A percentile compares a stretch with the other conserved stretches of the same genome.
phyloP scores from a whole-genome alignment of 2,329 filamentous ascomycete genomes.

The Claviceps africana region DNA sequence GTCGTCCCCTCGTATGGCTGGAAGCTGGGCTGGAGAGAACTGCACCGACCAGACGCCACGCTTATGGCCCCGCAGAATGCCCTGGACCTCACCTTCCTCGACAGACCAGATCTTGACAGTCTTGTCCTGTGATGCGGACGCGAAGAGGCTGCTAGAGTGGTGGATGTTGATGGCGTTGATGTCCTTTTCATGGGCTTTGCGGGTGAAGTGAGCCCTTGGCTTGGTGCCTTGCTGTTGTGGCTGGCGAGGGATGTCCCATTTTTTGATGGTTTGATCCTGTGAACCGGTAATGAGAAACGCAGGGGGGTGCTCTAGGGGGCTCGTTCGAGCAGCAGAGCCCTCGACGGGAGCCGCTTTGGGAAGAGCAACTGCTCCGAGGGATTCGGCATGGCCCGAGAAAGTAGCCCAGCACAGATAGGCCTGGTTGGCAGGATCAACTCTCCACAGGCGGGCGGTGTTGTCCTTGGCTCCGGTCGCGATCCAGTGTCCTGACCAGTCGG shows the following conservation, averaged over 20 bases:
- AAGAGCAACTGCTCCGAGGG: slow-evolving; percentile 75
- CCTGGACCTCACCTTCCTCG: slow-evolving; percentile 78
- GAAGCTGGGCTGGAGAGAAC: slow-evolving; percentile 70
- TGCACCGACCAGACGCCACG: slow-evolving; percentile 92
- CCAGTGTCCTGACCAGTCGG: slow-evolving; percentile 96
- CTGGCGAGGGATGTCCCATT: slow-evolving; percentile 65
- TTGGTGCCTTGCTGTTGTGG: slow-evolving; percentile 29
- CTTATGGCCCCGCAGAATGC: slow-evolving; percentile 82
- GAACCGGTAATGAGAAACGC: slow-evolving; percentile 81
- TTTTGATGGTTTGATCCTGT: slow-evolving; percentile 89
- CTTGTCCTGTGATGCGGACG: slow-evolving; percentile 90
- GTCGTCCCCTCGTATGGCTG: slow-evolving; percentile 57
- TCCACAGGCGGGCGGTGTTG: slow-evolving; percentile 85
- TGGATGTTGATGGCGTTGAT: slow-evolving; percentile 90
- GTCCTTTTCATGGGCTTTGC: slow-evolving; percentile 96
- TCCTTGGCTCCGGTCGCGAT: slow-evolving; percentile 93
- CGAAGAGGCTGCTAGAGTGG: slow-evolving; percentile 63
- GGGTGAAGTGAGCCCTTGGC: slow-evolving; percentile 62
- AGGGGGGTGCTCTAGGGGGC: slow-evolving; percentile 68
- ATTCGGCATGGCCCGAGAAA: slow-evolving; percentile 88
- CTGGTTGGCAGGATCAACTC: slow-evolving; percentile 59
- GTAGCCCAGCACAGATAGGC: slow-evolving; percentile 68
- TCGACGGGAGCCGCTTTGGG: slow-evolving; percentile 55
- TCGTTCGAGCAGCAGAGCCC: slow-evolving; percentile 54
- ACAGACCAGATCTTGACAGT: slow-evolving; percentile 95